A percentile compares a stretch with the other conserved stretches of the same genome.
Evolutionary conservation across 164 flowering plant genomes (phyloP).

Genomic region (Berberis vulgaris): DNA sequence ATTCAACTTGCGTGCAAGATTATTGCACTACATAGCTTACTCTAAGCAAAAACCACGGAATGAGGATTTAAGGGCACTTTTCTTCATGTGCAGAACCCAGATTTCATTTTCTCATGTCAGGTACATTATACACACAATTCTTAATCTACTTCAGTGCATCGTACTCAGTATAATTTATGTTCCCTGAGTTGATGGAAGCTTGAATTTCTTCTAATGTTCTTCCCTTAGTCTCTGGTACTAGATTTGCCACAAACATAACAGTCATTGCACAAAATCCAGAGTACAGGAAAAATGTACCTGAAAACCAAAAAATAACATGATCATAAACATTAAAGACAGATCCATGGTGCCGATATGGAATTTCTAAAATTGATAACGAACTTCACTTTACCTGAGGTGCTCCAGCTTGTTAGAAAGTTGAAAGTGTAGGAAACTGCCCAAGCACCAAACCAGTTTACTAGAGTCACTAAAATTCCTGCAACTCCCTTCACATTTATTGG

Average conservation of each 20-base stretch:
- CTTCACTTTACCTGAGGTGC: conserved; percentile 14
- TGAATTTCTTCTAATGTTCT: conserved; percentile 31
- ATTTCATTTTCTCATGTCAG: neutral
- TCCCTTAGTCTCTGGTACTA: conserved; percentile 34
- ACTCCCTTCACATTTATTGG: conserved; percentile 22
- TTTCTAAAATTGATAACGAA: neutral
- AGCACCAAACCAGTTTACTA: conserved; percentile 18
- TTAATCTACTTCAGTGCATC: neutral
- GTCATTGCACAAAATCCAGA: conserved; percentile 18
- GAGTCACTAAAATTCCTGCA: conserved; percentile 19
- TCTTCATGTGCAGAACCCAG: no score
- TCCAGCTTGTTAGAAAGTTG: conserved; percentile 20
- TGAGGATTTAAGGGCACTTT: no score
- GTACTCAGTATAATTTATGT: neutral
- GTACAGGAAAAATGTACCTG: conserved; percentile 29
- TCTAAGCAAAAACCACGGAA: no score
- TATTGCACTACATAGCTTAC: no score
- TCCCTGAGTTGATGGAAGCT: conserved; percentile 14
- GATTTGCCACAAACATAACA: conserved; percentile 23
- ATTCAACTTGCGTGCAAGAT: no score
- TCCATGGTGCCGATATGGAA: no score
- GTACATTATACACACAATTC: neutral
- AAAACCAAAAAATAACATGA: neutral
- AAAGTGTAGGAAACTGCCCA: conserved; percentile 24
- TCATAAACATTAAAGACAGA: no score